These are phyloP conservation scores for Aquilaria malaccensis DNA, from an alignment of 345 rosid genomes.

Conservation along the genomic window DNA sequence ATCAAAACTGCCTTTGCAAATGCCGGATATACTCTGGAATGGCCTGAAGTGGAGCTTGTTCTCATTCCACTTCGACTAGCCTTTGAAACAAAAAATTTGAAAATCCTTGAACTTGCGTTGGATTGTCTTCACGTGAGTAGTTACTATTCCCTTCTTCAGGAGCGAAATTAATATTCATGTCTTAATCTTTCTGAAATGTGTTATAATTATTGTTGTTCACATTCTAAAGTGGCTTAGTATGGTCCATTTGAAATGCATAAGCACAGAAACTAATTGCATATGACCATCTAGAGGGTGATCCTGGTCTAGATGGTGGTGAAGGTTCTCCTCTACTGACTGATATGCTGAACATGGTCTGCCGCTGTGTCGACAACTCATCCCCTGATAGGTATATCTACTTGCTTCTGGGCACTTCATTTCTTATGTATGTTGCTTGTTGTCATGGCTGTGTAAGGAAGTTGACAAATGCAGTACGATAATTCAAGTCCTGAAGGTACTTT, in stretches of 20 bases:
- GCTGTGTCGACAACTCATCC: conserved; percentile 87
- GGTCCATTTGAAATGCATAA: conserved; percentile 18
- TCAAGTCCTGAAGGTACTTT: conserved; percentile 93
- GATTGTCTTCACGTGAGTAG: conserved; percentile 93
- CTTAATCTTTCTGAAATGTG: no score
- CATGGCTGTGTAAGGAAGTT: conserved; percentile 16
- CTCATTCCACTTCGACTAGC: conserved; percentile 89
- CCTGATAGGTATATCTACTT: conserved; percentile 67
- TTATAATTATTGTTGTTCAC: conserved; percentile 4
- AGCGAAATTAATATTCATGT: no score
- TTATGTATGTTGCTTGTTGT: conserved; percentile 11
- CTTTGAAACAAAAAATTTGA: conserved; percentile 85
- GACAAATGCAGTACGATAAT: conserved; percentile 72
- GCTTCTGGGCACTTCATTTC: conserved; percentile 4
- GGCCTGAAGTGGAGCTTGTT: conserved; percentile 77
- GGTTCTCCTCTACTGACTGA: conserved; percentile 75
- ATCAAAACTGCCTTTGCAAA: conserved; percentile 58
- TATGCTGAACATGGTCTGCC: conserved; percentile 80
- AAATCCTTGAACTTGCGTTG: conserved; percentile 85
- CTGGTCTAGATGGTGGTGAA: conserved; percentile 88
- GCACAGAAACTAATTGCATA: conserved; percentile 93
- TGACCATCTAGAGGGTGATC: conserved; percentile 96
- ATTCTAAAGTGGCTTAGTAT: conserved; percentile 13
- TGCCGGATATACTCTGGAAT: conserved; percentile 84
- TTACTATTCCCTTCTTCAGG: background rate